Conservation (phyloP, 2,329 filamentous ascomycete genomes). For the Venturia aucupariae region DNA sequence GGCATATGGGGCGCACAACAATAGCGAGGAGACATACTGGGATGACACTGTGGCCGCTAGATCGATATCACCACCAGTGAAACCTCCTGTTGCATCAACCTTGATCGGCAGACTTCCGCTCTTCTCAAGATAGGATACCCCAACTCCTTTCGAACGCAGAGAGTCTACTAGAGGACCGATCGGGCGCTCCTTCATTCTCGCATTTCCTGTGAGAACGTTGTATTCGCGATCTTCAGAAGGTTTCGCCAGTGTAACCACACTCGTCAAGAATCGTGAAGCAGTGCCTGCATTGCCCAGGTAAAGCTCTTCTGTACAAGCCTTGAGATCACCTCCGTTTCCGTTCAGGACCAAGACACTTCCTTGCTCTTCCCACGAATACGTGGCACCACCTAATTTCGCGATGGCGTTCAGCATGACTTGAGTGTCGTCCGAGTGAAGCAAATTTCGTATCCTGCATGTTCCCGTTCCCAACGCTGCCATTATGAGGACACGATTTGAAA, state of each 20-base stretch:
- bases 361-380: slow-evolving; percentile 87
- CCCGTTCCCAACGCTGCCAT: slow-evolving; percentile 83
- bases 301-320: slow-evolving; percentile 64
- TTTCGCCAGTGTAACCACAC: slow-evolving; percentile 74
- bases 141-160: slow-evolving; percentile 75
- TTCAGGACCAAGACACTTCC: slow-evolving; percentile 85
- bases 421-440: slow-evolving; percentile 93
- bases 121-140: slow-evolving; percentile 75
- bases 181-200: slow-evolving; percentile 90
- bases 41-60: slow-evolving; percentile 92
- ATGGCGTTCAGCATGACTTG: slow-evolving; percentile 97
- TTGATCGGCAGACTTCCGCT: slow-evolving; percentile 75
- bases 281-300: slow-evolving; percentile 97
- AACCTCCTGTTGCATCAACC: slow-evolving; percentile 72
- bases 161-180: slow-evolving; percentile 92
- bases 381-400: slow-evolving; percentile 70
- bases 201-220: slow-evolving; percentile 84
- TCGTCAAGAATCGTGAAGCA: slow-evolving; percentile 88
- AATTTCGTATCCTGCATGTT: slow-evolving; percentile 78
- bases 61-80: slow-evolving; percentile 80
- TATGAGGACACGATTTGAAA: slow-evolving; percentile 92
- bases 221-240: slow-evolving; percentile 51
- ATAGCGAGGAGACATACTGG: slow-evolving; percentile 94
- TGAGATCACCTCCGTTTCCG: slow-evolving; percentile 79
- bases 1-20: slow-evolving; percentile 95